Base-by-base conservation (phyloP, 352 stramenopile genomes). In the Blastocystis sp. region DNA sequence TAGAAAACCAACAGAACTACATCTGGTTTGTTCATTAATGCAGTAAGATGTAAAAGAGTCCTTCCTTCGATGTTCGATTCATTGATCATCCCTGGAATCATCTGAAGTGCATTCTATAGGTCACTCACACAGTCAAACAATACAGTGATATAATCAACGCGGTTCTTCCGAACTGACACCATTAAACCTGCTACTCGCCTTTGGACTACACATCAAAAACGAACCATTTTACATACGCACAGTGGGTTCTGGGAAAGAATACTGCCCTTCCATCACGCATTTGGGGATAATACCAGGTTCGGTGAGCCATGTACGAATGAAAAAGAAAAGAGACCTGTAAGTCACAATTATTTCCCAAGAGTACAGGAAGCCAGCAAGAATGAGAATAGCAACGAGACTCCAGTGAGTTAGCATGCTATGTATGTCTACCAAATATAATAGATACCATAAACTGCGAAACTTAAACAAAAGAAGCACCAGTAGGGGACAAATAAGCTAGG, bases 271-370 rank as follows among this genome's bases (percentile, higher is more conserved):
- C 69, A 27, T 19, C 19, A 61, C 29, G 52, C n/a, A 37, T 35
- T 80, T 80, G 32, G 69, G 69, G 9, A 80, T 80, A 32, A 80
- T 63, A 5, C 69, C 69, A 7, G 69, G 69, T 14, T 80, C 69
- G 12, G 69, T 80, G 3, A 80, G 32, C 69, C 69, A 80, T 0
- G 69, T 59, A 7, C 37, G 69, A 24, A 80, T 19, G 27, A 80
- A 43, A 61, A 61, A 80, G 46, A 58, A 80, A 32, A 51, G 27
- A 0, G 69, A 19, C 21, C 69, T 80, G 46, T 21, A 21, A 32
- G 16, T 78, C 9, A 78, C 0, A 63, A 80, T 0, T 19, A 61
- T 24, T 56, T 51, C 3, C 14, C 58, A 27, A 14, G 7, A 42
- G 11, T 63, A 63, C 69, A 80, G 37, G 5, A 80, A n/a, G 35